phyloP scores from a whole-genome alignment of 257 asterid species.

The Nemophila menziesii region DNA sequence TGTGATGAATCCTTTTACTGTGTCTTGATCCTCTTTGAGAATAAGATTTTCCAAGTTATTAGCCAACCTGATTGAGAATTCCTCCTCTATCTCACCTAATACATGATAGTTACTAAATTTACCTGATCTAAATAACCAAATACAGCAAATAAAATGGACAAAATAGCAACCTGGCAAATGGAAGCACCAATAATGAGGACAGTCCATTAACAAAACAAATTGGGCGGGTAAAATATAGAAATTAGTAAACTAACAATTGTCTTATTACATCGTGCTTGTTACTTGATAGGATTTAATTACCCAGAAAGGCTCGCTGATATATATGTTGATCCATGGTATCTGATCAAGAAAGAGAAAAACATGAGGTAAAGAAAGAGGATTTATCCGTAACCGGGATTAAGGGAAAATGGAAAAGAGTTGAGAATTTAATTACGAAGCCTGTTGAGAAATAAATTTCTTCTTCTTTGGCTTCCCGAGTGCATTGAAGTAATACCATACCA shows the following conservation, averaged over 20 bases:
- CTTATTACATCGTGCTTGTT: too few relatives aligned
- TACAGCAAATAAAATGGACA: not conserved
- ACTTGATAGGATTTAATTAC: conserved; percentile 10
- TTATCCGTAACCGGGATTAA: too few relatives aligned
- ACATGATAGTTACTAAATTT: conserved; percentile 1
- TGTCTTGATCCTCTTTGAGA: conserved; percentile 92
- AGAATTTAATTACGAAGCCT: conserved; percentile 57
- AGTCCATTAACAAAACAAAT: conserved; percentile 76
- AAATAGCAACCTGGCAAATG: too few relatives aligned
- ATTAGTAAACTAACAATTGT: conserved; percentile 5
- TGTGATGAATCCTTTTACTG: conserved; percentile 33
- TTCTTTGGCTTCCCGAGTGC: conserved; percentile 88
- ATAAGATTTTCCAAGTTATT: too few relatives aligned
- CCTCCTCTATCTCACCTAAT: conserved; percentile 82
- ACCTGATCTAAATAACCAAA: not conserved
- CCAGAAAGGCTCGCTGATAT: too few relatives aligned
- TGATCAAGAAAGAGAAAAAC: conserved; percentile 22
- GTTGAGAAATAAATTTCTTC: conserved; percentile 88
- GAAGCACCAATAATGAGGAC: conserved; percentile 99
- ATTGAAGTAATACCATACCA: conserved; percentile 96
- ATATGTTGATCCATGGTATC: conserved; percentile 97
- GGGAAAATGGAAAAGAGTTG: too few relatives aligned
- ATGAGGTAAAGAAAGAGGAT: not conserved
- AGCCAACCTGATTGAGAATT: too few relatives aligned
- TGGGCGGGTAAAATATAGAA: conserved; percentile 42